phyloP scores from a whole-genome alignment of 768 basidiomycete species.

The Auricularia cornea region DNA sequence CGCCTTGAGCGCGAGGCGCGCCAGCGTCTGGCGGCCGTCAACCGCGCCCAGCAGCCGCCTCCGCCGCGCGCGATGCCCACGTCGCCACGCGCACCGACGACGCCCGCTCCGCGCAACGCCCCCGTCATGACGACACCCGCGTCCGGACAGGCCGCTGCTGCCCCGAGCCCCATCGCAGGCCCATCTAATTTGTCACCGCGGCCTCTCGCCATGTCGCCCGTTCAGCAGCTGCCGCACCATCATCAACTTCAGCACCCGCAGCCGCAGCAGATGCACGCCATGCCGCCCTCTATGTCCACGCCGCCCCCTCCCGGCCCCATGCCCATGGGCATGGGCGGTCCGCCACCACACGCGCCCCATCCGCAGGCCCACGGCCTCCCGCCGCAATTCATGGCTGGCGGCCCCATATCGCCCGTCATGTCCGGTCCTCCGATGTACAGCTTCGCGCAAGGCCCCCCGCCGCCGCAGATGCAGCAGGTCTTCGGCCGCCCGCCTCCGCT shows the following conservation, averaged over 20 bases:
- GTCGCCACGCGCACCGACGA: slow-evolving; percentile 43
- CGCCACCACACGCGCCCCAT: not conserved
- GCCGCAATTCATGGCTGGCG: not conserved
- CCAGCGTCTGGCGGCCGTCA: slow-evolving; percentile 11
- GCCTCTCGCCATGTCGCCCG: not conserved
- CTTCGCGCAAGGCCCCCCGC: not conserved
- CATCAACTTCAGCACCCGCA: not conserved
- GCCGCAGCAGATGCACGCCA: not conserved
- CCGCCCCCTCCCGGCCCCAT: not conserved
- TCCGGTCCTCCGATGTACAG: not conserved
- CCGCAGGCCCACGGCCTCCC: not conserved
- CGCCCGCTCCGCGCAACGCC: not conserved
- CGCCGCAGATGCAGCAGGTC: not conserved
- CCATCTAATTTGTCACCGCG: not conserved
- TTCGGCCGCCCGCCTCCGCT: not conserved
- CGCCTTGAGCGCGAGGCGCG: slow-evolving; percentile 22
- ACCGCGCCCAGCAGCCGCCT: slow-evolving; percentile 4
- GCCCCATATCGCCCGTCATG: not conserved
- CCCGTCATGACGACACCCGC: not conserved
- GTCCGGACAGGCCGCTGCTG: not conserved
- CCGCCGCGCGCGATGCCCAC: slow-evolving; percentile 27
- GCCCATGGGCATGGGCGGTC: not conserved
- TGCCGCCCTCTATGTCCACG: not conserved
- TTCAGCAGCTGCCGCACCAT: not conserved
- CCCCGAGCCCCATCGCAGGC: not conserved